Conservation (phyloP, 1,139 yeast species). For the Yamadazyma trypodendri region DNA sequence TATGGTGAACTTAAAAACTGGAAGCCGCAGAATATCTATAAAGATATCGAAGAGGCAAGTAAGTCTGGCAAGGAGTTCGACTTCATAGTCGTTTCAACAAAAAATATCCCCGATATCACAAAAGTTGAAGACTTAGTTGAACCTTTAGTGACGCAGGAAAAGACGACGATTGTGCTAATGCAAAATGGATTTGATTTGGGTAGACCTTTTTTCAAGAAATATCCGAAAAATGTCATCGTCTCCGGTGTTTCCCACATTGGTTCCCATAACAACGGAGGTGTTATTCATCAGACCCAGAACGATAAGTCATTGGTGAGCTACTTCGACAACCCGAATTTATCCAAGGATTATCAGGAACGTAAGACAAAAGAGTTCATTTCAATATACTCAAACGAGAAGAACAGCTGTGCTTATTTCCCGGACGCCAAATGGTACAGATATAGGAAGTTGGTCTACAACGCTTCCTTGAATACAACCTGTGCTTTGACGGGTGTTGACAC, state of each 20-base stretch:
- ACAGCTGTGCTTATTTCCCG: slow-evolving; percentile 38
- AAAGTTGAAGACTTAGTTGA: slow-evolving; percentile 55
- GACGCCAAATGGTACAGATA: slow-evolving; percentile 54
- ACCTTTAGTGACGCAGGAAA: slow-evolving; percentile 41
- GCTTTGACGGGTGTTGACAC: slow-evolving; percentile 31
- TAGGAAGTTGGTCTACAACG: slow-evolving; percentile 50
- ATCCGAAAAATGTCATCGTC: slow-evolving; percentile 58
- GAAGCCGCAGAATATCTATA: slow-evolving; percentile 51
- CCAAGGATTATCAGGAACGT: slow-evolving; percentile 19
- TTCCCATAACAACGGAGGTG: slow-evolving; percentile 55
- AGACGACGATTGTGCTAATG: slow-evolving; percentile 55
- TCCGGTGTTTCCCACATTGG: slow-evolving; percentile 73
- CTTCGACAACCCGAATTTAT: slow-evolving; percentile 26
- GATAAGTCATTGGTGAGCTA: slow-evolving; percentile 58
- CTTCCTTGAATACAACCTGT: slow-evolving; percentile 34
- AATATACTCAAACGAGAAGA: slow-evolving; percentile 44
- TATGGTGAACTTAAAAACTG: slow-evolving; percentile 56
- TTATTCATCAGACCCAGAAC: slow-evolving; percentile 48
- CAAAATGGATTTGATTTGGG: slow-evolving; percentile 81
- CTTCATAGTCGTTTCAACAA: slow-evolving; percentile 63
- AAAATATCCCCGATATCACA: slow-evolving; percentile 67
- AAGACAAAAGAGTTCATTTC: slow-evolving; percentile 42
- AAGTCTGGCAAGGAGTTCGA: slow-evolving; percentile 47
- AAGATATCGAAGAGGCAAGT: slow-evolving; percentile 44
- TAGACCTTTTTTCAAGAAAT: slow-evolving; percentile 52